A percentile compares a stretch with the other conserved stretches of the same genome.
phyloP scores from a whole-genome alignment of 306 rosid species.

The Luffa acutangula region DNA sequence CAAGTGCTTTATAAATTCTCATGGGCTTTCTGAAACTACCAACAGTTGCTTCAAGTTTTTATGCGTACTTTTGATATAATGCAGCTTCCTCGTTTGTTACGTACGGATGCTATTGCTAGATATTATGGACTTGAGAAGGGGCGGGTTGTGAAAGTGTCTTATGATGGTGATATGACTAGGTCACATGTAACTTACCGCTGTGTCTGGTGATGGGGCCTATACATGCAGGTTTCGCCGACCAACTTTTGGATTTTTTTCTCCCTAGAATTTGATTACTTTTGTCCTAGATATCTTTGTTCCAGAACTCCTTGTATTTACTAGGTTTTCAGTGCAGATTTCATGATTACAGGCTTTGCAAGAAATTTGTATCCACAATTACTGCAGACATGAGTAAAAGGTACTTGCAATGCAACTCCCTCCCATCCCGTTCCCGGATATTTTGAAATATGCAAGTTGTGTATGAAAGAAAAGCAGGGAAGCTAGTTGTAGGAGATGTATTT shows the following conservation, averaged over 20 bases:
- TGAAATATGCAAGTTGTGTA: neutral
- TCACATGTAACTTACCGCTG: constrained; percentile 81
- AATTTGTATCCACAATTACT: neutral
- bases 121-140: constrained; percentile 83
- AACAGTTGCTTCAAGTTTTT: neutral
- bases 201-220: constrained; percentile 52
- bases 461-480: neutral
- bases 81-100: constrained; percentile 79
- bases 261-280: neutral
- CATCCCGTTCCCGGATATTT: neutral
- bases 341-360: neutral
- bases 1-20: neutral
- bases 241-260: neutral
- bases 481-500: neutral
- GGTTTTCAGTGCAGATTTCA: neutral
- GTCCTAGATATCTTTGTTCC: neutral
- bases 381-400: neutral
- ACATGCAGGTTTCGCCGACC: neutral
- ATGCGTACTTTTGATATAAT: constrained; percentile 5
- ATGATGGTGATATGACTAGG: constrained; percentile 56
- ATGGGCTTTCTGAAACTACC: neutral
- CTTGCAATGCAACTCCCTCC: neutral
- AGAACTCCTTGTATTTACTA: neutral
- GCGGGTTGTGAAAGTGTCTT: constrained; percentile 69
- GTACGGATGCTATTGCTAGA: constrained; percentile 52